Evolutionary conservation across 2,329 filamentous ascomycete species (phyloP).

Genomic region (Penicillium aurantiogriseum): DNA sequence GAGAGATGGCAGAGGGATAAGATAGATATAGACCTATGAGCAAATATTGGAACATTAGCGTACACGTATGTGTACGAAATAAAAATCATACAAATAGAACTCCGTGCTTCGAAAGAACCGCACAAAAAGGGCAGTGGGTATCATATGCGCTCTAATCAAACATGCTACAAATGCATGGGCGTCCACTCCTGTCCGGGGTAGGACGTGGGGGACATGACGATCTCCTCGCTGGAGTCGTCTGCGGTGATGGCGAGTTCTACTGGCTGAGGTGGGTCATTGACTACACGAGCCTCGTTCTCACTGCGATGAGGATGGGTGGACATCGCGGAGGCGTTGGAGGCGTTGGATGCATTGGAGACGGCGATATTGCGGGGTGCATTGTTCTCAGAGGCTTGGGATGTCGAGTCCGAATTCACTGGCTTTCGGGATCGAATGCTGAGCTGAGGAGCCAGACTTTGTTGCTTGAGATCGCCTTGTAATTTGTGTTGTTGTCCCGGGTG

Average conservation of each 20-base stretch:
- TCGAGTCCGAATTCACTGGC: not conserved
- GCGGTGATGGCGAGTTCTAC: slow-evolving; percentile 36
- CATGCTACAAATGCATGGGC: slow-evolving; percentile 26
- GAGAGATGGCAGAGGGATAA: not conserved
- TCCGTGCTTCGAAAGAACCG: no score
- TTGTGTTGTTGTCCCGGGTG: not conserved
- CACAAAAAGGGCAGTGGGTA: not conserved
- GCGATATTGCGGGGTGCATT: not conserved
- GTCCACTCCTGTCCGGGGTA: slow-evolving; percentile 51
- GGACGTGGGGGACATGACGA: slow-evolving; percentile 49
- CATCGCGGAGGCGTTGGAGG: slow-evolving; percentile 4
- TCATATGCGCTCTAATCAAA: not conserved
- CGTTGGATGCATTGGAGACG: not conserved
- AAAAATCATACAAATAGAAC: not conserved
- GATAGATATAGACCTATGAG: not conserved
- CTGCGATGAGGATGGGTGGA: slow-evolving; percentile 25
- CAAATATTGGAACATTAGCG: not conserved
- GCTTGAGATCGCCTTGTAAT: not conserved
- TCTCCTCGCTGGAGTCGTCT: slow-evolving; percentile 46
- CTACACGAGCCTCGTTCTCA: slow-evolving; percentile 16
- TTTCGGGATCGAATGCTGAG: slow-evolving; percentile 14
- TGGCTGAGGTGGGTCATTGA: slow-evolving; percentile 28
- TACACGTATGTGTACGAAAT: not conserved
- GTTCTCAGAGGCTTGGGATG: not conserved
- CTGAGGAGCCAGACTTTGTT: not conserved